Conservation (phyloP, 2,329 filamentous ascomycete genomes). For the Diaporthe ampelina region DNA sequence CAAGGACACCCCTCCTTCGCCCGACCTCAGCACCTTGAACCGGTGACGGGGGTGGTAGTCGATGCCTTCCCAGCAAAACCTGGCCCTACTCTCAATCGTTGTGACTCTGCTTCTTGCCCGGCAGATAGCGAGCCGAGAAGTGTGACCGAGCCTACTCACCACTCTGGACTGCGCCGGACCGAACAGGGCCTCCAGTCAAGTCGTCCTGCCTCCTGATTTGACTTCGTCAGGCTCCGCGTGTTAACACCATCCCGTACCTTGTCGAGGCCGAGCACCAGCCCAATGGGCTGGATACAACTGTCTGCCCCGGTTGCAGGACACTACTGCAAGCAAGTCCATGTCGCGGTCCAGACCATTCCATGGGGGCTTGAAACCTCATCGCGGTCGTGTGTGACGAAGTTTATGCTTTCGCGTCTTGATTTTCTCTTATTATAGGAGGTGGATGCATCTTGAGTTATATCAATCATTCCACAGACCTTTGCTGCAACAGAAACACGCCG, state of each 20-base stretch:
- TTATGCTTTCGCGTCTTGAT: slow-evolving; percentile 10
- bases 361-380: slow-evolving; percentile 22
- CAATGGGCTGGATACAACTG: slow-evolving; percentile 31
- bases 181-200: not conserved
- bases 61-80: not conserved
- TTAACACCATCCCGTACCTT: not conserved
- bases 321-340: slow-evolving; percentile 30
- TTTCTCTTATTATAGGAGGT: slow-evolving; percentile 13
- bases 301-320: slow-evolving; percentile 26
- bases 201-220: not conserved
- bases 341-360: slow-evolving; percentile 25
- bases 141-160: slow-evolving; percentile 5
- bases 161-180: slow-evolving; percentile 4
- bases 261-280: slow-evolving; percentile 17
- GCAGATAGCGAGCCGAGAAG: slow-evolving; percentile 21
- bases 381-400: slow-evolving; percentile 19
- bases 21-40: slow-evolving; percentile 15
- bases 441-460: slow-evolving; percentile 5
- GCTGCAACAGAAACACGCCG: slow-evolving; percentile 14
- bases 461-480: not conserved
- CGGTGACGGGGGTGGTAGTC: slow-evolving; percentile 17
- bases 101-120: not conserved
- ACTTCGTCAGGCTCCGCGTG: slow-evolving; percentile 19
- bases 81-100: not conserved
- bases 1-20: not conserved